Percentiles rank a stretch among this genome's conserved stretches.
These are phyloP conservation scores for Leccinum fuscescens DNA, from an alignment of 1,284 basidiomycete genomes.

Conservation along the genomic window DNA sequence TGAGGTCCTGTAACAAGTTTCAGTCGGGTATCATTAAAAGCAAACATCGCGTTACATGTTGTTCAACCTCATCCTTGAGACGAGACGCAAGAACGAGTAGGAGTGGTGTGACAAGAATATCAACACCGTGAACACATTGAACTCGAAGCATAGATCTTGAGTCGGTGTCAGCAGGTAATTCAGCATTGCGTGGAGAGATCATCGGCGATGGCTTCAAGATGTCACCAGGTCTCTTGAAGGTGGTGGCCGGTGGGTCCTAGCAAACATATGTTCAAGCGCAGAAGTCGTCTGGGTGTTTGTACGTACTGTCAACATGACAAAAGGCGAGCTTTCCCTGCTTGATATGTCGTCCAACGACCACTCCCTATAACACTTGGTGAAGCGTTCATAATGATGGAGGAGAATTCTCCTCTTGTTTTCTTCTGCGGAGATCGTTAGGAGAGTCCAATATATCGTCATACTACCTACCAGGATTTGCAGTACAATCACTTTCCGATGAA, in stretches of 20 bases:
- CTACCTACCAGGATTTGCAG: slow-evolving; percentile 36
- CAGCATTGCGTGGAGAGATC: slow-evolving; percentile 4
- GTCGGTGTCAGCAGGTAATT: neutral
- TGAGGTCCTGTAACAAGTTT: slow-evolving; percentile 33
- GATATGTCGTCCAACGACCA: slow-evolving; percentile 29
- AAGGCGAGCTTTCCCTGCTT: slow-evolving; percentile 39
- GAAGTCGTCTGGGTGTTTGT: neutral
- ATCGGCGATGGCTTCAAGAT: slow-evolving; percentile 2
- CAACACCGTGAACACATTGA: slow-evolving; percentile 34
- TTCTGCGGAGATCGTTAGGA: slow-evolving; percentile 20
- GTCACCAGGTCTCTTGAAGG: slow-evolving; percentile 11
- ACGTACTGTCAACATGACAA: slow-evolving; percentile 34
- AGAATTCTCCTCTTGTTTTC: slow-evolving; percentile 12
- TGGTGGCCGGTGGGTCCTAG: slow-evolving; percentile 14
- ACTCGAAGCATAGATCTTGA: slow-evolving; percentile 22
- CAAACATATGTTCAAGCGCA: neutral
- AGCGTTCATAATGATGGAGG: slow-evolving; percentile 26
- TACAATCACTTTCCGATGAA: slow-evolving; percentile 56
- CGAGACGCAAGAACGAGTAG: slow-evolving; percentile 36
- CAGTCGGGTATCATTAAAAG: slow-evolving; percentile 2
- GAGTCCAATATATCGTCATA: neutral
- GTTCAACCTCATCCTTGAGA: slow-evolving; percentile 44
- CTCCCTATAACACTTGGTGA: slow-evolving; percentile 35
- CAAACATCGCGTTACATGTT: slow-evolving; percentile 35
- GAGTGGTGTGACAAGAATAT: slow-evolving; percentile 47